These are phyloP conservation scores for Leccinum truebloodii DNA, from an alignment of 768 basidiomycete species.

Conservation along the genomic window DNA sequence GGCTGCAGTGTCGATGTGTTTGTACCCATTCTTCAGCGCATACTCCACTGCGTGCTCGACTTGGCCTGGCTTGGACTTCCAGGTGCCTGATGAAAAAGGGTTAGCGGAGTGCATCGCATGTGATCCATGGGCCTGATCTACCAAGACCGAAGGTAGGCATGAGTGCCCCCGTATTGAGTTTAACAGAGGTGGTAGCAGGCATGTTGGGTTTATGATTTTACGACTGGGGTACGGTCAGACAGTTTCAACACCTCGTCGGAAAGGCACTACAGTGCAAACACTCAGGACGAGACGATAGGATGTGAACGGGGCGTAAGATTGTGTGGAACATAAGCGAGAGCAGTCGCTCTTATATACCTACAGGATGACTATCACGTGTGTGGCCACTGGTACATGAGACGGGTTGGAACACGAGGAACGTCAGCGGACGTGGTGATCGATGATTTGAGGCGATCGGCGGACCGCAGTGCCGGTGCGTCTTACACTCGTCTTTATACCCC, in stretches of 20 bases:
- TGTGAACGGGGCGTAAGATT: too few relatives aligned
- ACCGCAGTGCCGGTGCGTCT: too few relatives aligned
- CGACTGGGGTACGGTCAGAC: neutral
- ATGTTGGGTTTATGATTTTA: conserved; percentile 32
- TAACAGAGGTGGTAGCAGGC: conserved; percentile 51
- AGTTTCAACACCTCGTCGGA: neutral
- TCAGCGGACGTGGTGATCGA: too few relatives aligned
- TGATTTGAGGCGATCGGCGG: too few relatives aligned
- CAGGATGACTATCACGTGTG: too few relatives aligned
- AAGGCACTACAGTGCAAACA: too few relatives aligned
- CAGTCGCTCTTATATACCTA: too few relatives aligned
- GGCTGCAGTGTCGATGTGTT: conserved; percentile 68
- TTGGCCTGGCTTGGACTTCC: conserved; percentile 70
- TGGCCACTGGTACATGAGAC: too few relatives aligned
- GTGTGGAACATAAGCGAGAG: too few relatives aligned
- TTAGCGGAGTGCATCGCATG: neutral
- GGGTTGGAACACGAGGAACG: too few relatives aligned
- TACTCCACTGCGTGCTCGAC: conserved; percentile 74
- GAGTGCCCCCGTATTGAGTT: conserved; percentile 73
- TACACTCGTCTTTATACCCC: conserved; percentile 5
- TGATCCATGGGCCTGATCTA: conserved; percentile 21
- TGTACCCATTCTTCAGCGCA: conserved; percentile 76
- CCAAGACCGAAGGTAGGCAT: conserved; percentile 79
- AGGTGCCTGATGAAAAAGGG: conserved; percentile 55
- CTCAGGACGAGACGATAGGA: too few relatives aligned